These are phyloP conservation scores for Tylopilus sp. DNA, from an alignment of 768 basidiomycete species.

Conservation along the genomic window DNA sequence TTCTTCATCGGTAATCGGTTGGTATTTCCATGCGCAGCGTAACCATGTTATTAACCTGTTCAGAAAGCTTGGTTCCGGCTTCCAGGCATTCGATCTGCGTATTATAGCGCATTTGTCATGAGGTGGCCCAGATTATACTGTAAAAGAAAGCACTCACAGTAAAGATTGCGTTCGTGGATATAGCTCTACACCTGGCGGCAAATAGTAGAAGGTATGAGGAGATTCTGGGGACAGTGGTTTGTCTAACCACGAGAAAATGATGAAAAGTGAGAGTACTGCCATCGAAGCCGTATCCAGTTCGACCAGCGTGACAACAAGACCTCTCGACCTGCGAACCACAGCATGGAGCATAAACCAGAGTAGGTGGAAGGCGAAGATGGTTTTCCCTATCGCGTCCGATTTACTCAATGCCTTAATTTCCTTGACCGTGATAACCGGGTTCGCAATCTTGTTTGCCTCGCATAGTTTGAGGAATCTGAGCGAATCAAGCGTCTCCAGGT, in stretches of 20 bases:
- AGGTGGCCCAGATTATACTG: not conserved
- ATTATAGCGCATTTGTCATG: too few relatives aligned
- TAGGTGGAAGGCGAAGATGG: not conserved
- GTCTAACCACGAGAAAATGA: conserved; percentile 1
- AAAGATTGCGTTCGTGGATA: not conserved
- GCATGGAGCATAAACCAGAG: conserved; percentile 1
- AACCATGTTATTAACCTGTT: too few relatives aligned
- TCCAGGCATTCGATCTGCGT: too few relatives aligned
- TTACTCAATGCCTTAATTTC: not conserved
- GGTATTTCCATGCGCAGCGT: too few relatives aligned
- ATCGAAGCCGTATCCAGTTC: conserved; percentile 1
- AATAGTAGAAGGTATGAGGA: not conserved
- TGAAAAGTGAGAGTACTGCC: not conserved
- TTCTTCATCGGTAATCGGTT: too few relatives aligned
- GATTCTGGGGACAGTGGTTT: not conserved
- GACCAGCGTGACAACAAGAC: not conserved
- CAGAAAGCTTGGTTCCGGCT: too few relatives aligned
- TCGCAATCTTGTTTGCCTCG: too few relatives aligned
- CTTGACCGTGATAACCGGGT: not conserved
- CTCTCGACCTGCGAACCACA: not conserved
- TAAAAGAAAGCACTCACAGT: not conserved
- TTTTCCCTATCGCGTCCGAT: not conserved
- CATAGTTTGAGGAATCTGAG: too few relatives aligned
- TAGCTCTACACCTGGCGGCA: not conserved
- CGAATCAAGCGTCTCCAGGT: too few relatives aligned